Conservation (phyloP, 805 yeast species). For the Debaryomyces tyrocola region DNA sequence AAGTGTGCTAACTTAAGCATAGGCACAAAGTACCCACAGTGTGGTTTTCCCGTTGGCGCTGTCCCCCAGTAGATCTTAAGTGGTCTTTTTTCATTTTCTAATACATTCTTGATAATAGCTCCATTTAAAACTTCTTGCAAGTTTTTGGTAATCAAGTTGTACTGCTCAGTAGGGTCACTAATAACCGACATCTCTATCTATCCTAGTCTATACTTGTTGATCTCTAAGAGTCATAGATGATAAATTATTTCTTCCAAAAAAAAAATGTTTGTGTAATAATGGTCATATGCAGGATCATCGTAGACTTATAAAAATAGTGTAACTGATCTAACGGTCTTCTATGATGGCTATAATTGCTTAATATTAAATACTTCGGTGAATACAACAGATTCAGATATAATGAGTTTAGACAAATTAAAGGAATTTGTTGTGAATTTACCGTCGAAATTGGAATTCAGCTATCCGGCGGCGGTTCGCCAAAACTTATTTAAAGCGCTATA, state of each 20-base stretch:
- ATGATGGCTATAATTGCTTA: too few species aligned
- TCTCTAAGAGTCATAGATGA: not conserved
- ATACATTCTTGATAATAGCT: conserved; percentile 79
- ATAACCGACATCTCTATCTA: conserved; percentile 17
- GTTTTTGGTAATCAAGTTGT: conserved; percentile 74
- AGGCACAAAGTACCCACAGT: conserved; percentile 97
- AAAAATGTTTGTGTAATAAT: not conserved
- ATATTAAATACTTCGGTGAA: too few species aligned
- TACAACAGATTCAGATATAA: conserved; percentile 1
- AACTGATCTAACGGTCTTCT: too few species aligned
- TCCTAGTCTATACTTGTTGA: not conserved
- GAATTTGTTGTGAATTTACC: conserved; percentile 29
- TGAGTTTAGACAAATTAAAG: conserved; percentile 23
- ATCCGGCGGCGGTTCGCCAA: conserved; percentile 12
- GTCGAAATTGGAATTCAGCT: conserved; percentile 10
- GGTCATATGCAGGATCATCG: not conserved
- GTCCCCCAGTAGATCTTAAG: conserved; percentile 97
- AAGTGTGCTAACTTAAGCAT: conserved; percentile 96
- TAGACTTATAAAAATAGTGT: not conserved
- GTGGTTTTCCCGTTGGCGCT: conserved; percentile 98
- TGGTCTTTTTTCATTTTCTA: conserved; percentile 80
- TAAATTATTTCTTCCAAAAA: not conserved
- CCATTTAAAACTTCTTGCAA: conserved; percentile 90
- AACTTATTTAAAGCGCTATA: conserved; percentile 30
- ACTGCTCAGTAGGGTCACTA: conserved; percentile 61